A percentile compares a stretch with the other conserved stretches of the same genome.
These are phyloP conservation scores for Pyrus betulifolia DNA, from an alignment of 306 rosid genomes.

Conservation along the genomic window DNA sequence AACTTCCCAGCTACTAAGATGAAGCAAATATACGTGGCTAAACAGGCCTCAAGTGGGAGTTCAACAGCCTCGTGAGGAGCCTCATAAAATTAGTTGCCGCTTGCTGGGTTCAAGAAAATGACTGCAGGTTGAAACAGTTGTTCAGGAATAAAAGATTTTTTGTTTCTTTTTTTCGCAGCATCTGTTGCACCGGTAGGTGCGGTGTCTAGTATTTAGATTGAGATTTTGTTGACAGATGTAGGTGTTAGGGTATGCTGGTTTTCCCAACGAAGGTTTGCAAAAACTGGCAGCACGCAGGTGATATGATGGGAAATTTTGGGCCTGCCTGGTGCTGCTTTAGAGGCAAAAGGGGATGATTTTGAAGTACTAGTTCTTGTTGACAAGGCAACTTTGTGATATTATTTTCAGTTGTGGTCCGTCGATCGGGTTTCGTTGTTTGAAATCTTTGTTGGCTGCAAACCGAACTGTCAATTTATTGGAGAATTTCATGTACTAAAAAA, in stretches of 20 bases:
- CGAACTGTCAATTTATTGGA: conserved; percentile 8
- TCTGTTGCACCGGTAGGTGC: conserved; percentile 21
- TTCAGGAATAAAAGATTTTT: conserved; percentile 37
- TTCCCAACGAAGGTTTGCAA: conserved; percentile 23
- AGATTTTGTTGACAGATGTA: conserved; percentile 18
- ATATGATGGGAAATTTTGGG: background rate
- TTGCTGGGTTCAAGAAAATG: conserved; percentile 10
- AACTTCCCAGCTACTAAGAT: conserved; percentile 55
- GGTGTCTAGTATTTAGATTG: conserved; percentile 28
- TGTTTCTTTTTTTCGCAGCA: conserved; percentile 20
- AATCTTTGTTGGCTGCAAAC: conserved; percentile 14
- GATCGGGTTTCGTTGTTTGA: background rate
- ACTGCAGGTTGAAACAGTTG: conserved; percentile 9
- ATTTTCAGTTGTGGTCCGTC: conserved; percentile 4
- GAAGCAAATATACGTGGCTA: conserved; percentile 91
- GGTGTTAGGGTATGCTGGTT: conserved; percentile 3
- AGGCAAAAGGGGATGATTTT: background rate
- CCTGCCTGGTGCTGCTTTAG: background rate
- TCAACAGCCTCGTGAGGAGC: conserved; percentile 37
- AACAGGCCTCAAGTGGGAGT: conserved; percentile 59
- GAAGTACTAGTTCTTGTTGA: background rate
- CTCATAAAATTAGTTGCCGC: conserved; percentile 5
- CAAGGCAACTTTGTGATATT: background rate
- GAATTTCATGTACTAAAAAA: background rate
- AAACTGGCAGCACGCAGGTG: background rate